These are phyloP conservation scores for Cladosporium sp. DNA, from an alignment of 2,329 filamentous ascomycete species.

Conservation along the genomic window DNA sequence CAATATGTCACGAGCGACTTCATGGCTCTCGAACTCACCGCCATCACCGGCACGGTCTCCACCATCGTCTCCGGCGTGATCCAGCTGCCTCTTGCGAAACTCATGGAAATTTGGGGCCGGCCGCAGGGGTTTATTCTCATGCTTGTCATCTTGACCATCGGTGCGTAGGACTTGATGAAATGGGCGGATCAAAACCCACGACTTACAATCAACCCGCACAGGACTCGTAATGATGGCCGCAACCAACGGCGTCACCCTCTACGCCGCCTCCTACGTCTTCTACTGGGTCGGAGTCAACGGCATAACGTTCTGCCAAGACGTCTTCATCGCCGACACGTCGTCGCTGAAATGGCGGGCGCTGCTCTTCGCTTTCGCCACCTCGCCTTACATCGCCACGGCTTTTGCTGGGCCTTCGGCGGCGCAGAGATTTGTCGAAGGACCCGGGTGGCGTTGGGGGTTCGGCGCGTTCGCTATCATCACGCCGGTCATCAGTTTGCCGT, in stretches of 20 bases:
- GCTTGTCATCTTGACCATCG: constrained; percentile 18
- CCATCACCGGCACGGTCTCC: constrained; percentile 34
- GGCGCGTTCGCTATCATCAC: constrained; percentile 19
- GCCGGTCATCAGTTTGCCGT: constrained; percentile 16
- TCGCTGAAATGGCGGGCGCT: constrained; percentile 16
- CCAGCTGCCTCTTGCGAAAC: constrained; percentile 36
- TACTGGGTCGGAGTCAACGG: constrained; percentile 53
- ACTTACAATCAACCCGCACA: no score
- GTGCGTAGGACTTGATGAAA: no score
- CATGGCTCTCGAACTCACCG: constrained; percentile 31
- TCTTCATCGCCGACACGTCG: constrained; percentile 21
- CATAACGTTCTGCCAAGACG: constrained; percentile 15
- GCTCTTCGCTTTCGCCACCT: constrained; percentile 17
- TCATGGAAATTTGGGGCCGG: constrained; percentile 40
- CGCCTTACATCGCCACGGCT: constrained; percentile 19
- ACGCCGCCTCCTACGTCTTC: constrained; percentile 55
- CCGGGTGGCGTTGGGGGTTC: constrained; percentile 18
- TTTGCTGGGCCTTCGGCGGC: constrained; percentile 20
- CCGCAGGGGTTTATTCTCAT: constrained; percentile 37
- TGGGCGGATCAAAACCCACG: no score
- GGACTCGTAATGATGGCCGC: constrained; percentile 64
- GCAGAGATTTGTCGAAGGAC: constrained; percentile 29
- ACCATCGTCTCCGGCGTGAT: constrained; percentile 34
- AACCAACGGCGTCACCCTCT: constrained; percentile 56
- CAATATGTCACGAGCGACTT: constrained; percentile 39